These are phyloP conservation scores for Ettlia oleoabundans DNA, from an alignment of 139 green algal species.

Conservation along the genomic window DNA sequence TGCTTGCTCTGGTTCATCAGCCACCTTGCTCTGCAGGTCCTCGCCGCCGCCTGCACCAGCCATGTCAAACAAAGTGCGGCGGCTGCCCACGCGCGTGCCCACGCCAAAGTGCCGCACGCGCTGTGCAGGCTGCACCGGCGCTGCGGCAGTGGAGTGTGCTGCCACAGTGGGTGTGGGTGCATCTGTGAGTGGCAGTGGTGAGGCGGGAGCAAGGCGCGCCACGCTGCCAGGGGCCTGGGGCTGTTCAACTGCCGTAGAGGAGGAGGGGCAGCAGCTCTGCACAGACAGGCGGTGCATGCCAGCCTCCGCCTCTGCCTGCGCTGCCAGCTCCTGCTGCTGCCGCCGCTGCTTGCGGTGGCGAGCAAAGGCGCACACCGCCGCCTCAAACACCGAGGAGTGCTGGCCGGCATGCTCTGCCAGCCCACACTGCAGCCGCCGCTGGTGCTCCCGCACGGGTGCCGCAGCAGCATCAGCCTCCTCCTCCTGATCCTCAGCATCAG, in stretches of 20 bases:
- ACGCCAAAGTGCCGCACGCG: constrained; percentile 23
- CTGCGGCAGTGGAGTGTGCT: neutral
- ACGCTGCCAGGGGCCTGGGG: neutral
- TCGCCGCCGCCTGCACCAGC: neutral
- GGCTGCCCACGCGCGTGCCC: constrained; percentile 13
- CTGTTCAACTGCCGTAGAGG: neutral
- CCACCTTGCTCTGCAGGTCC: neutral
- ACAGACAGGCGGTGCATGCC: constrained; percentile 8
- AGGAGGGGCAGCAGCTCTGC: neutral
- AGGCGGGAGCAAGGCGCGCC: neutral
- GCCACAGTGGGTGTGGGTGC: constrained; percentile 19
- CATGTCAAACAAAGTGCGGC: constrained; percentile 28
- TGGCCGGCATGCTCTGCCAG: neutral
- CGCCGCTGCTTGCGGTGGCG: neutral
- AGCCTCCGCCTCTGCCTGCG: neutral
- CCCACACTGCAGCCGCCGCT: neutral
- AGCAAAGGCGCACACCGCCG: neutral
- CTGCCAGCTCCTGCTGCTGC: neutral
- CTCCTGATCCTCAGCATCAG: too few species aligned
- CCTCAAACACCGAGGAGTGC: constrained; percentile 14
- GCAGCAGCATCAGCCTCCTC: neutral
- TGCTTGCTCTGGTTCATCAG: neutral
- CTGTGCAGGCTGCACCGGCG: neutral
- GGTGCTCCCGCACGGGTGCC: neutral
- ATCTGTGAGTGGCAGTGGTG: neutral